A percentile compares a stretch with the other conserved stretches of the same genome.
These are phyloP conservation scores for Phytophthora boehmeriae DNA, from an alignment of 352 stramenopile genomes.

Conservation along the genomic window DNA sequence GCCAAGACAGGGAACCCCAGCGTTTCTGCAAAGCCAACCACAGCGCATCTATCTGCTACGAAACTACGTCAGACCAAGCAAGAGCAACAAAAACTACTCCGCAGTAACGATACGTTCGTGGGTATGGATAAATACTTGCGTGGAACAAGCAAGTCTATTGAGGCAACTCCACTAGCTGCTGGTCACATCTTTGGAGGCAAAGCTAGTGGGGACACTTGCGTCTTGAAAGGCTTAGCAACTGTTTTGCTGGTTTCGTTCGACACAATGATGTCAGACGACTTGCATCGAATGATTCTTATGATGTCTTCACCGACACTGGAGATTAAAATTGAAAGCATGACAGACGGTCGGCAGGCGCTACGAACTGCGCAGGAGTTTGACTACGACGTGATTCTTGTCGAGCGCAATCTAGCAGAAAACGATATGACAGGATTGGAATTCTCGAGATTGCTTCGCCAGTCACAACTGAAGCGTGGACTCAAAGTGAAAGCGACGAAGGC, in stretches of 20 bases:
- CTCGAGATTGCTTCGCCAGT: constrained; percentile 73
- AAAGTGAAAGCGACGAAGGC: constrained; percentile 29
- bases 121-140: constrained; percentile 71
- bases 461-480: constrained; percentile 59
- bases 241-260: constrained; percentile 53
- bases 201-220: constrained; percentile 1
- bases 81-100: constrained; percentile 30
- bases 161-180: constrained; percentile 35
- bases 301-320: constrained; percentile 17
- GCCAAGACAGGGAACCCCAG: constrained; percentile 3
- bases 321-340: constrained; percentile 68
- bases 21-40: constrained; percentile 1
- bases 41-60: neutral
- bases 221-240: neutral
- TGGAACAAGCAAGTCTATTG: constrained; percentile 57
- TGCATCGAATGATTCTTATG: constrained; percentile 40
- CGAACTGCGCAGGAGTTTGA: constrained; percentile 48
- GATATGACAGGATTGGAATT: constrained; percentile 80
- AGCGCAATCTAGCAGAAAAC: constrained; percentile 56
- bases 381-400: constrained; percentile 88
- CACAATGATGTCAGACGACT: constrained; percentile 28
- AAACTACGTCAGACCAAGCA: neutral
- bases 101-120: constrained; percentile 32
- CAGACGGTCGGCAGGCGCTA: constrained; percentile 55
- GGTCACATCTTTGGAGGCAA: constrained; percentile 49